phyloP scores from a whole-genome alignment of 2,329 filamentous ascomycete species.

The Cladophialophora immunda region DNA sequence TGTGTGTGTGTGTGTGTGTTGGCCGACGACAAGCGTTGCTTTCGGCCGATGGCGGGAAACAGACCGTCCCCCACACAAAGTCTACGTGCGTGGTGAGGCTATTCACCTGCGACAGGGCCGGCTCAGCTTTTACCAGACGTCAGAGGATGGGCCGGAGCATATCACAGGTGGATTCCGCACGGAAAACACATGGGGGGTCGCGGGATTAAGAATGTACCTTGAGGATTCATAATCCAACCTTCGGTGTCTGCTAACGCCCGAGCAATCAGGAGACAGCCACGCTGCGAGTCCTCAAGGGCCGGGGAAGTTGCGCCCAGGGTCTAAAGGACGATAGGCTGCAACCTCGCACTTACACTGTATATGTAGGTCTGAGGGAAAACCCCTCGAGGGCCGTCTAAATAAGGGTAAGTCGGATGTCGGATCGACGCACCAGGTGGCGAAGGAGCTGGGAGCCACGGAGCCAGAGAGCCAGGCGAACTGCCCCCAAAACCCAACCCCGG shows the following conservation, averaged over 20 bases:
- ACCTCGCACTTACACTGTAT: not conserved
- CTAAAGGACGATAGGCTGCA: not conserved
- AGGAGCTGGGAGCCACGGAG: too few species aligned
- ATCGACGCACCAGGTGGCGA: constrained; percentile 7
- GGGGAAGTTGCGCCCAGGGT: constrained; percentile 6
- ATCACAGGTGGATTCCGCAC: not conserved
- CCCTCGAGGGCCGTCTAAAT: not conserved
- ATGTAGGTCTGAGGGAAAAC: constrained; percentile 7
- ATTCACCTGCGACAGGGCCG: not conserved
- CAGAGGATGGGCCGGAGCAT: not conserved
- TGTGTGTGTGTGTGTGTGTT: not conserved
- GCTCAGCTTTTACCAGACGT: not conserved
- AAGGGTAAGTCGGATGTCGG: constrained; percentile 8
- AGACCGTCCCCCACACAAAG: not conserved
- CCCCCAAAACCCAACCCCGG: not conserved
- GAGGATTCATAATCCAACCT: constrained; percentile 11
- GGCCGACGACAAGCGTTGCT: not conserved
- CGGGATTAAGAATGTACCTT: not conserved
- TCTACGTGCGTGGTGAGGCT: not conserved
- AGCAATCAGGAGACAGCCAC: not conserved
- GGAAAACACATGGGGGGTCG: not conserved
- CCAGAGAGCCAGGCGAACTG: too few species aligned
- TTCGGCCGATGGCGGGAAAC: not conserved
- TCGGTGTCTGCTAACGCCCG: constrained; percentile 8
- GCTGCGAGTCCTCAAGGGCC: not conserved